Evolutionary conservation across 23 red algal species (phyloP), one percentile per base, ranked within the genome.

Genomic region (Chondrus crispus): DNA sequence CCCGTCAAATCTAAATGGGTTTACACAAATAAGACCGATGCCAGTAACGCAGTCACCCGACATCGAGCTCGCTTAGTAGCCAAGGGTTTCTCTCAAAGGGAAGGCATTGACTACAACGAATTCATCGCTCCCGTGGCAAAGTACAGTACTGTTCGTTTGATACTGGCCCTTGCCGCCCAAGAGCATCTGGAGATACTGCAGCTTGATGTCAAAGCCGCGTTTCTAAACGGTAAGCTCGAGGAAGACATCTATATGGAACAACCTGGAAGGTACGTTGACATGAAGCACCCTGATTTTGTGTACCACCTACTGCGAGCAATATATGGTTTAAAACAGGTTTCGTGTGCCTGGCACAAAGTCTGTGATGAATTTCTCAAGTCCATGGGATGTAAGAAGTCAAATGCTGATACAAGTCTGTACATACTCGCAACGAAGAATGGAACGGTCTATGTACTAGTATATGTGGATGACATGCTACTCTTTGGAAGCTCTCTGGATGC

Each of bases 261-360:
- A 72, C 66, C 66, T 0, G 66, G 26, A 72, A 20, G 26, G 14
- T 72, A 16, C 14, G 66, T 30, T 30, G 66, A 26, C 1, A 16
- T 16, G 26, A 16, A 72, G 16, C 14, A 26, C 16, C 24, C 22
- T 20, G 26, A 72, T 72, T 29, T 20, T 72, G 66, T 38, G 16
- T 72, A 72, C 33, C 2, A 68, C n/a, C 76, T 88, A 46, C 9
- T 79, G 29, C 80, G 80, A 41, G 84, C 84, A 7, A 28, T 88
- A 28, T 88, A 88, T 22, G 84, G 84, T 5, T 46, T 88, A 19
- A 88, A 88, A 68, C 84, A 88, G 36, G 84, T 68, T 68, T 32
- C 71, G 13, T 20, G 68, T 19, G 71, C 9, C 20, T 88, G 84
- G 84, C 22, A 82, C 71, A 32, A 3, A 0, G 0, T 6, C 9